phyloP scores from a whole-genome alignment of 2,329 filamentous ascomycete genomes.

The Ambrosiella cleistominuta region DNA sequence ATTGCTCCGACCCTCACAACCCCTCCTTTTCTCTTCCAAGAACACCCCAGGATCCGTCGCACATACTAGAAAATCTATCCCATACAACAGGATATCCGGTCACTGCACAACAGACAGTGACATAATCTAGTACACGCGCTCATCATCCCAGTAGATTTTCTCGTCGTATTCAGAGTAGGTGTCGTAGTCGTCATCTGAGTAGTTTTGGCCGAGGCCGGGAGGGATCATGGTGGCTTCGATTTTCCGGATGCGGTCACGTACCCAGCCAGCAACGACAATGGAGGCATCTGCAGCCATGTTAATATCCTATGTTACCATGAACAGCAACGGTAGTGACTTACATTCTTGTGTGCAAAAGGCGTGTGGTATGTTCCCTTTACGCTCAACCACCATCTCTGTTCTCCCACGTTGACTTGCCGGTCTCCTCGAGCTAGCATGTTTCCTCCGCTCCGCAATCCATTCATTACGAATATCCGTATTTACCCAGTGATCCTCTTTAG shows the following conservation, averaged over 20 bases:
- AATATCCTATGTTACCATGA: not conserved
- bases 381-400: conserved; percentile 34
- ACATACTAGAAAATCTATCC: too few relatives aligned
- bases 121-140: conserved; percentile 12
- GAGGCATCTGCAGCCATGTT: conserved; percentile 8
- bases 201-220: conserved; percentile 1
- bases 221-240: conserved; percentile 12
- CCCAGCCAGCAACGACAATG: conserved; percentile 12
- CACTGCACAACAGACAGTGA: not conserved
- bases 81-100: too few relatives aligned
- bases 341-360: conserved; percentile 35
- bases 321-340: conserved; percentile 16
- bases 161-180: conserved; percentile 7
- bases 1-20: too few relatives aligned
- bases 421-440: not conserved
- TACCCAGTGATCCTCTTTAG: conserved; percentile 44
- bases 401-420: conserved; percentile 19
- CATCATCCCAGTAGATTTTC: conserved; percentile 13
- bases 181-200: conserved; percentile 5
- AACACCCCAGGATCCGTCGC: not conserved
- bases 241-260: conserved; percentile 12
- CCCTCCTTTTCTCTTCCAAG: too few relatives aligned
- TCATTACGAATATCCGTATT: conserved; percentile 36
- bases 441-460: conserved; percentile 26
- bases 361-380: conserved; percentile 36